Percentiles rank a stretch among this genome's conserved stretches.
phyloP scores from a whole-genome alignment of 805 yeast species.

The Yamadazyma olivae region DNA sequence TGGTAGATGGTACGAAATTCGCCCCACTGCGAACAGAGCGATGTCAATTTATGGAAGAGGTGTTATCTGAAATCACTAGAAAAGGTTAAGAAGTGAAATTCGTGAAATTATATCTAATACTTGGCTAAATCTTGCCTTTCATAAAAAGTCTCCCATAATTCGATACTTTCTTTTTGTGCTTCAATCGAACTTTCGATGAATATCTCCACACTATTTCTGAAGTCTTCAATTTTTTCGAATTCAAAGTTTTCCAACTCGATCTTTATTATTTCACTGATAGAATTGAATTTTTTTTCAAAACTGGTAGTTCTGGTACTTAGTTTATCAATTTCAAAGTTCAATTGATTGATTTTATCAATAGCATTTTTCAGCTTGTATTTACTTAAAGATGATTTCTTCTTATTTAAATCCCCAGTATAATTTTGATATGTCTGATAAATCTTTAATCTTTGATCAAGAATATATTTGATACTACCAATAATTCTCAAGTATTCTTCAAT shows the following conservation, averaged over 20 bases:
- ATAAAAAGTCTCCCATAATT: slow-evolving; percentile 86
- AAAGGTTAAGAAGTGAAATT: too few relatives aligned
- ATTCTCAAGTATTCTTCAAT: slow-evolving; percentile 83
- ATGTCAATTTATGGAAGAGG: too few relatives aligned
- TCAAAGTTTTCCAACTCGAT: slow-evolving; percentile 69
- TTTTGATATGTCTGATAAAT: slow-evolving; percentile 41
- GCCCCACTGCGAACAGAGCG: too few relatives aligned
- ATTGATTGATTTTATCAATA: slow-evolving; percentile 56
- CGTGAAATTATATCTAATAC: too few relatives aligned
- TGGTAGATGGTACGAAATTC: too few relatives aligned
- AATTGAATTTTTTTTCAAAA: slow-evolving; percentile 60
- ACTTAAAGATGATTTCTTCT: slow-evolving; percentile 44
- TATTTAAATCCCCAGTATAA: slow-evolving; percentile 41
- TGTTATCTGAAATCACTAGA: too few relatives aligned
- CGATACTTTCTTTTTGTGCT: slow-evolving; percentile 87
- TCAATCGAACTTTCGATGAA: slow-evolving; percentile 89
- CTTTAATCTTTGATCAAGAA: slow-evolving; percentile 72
- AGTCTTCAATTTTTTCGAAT: slow-evolving; percentile 72
- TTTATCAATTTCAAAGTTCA: slow-evolving; percentile 57
- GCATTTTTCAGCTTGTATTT: slow-evolving; percentile 49
- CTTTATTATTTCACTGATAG: slow-evolving; percentile 63
- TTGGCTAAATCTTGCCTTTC: slow-evolving; percentile 36
- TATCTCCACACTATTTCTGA: slow-evolving; percentile 85
- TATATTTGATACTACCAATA: slow-evolving; percentile 68
- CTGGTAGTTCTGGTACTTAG: slow-evolving; percentile 51